Evolutionary conservation across 768 basidiomycete genomes (phyloP).

Genomic region (Pulveroboletus sp.): DNA sequence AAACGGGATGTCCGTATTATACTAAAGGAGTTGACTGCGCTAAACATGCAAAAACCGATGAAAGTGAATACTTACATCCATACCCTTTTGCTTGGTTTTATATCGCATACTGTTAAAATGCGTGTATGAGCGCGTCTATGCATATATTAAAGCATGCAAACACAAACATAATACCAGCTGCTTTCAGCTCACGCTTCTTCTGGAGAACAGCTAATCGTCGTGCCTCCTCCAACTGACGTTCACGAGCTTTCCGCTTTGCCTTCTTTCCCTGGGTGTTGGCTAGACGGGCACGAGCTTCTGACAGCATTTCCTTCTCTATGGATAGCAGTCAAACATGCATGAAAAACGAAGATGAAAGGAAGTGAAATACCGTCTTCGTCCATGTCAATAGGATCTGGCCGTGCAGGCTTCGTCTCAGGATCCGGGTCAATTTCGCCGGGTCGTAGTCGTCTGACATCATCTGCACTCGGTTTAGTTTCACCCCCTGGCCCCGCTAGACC

Average conservation of each 20-base stretch:
- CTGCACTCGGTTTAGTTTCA: constrained; percentile 84
- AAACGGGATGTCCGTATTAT: constrained; percentile 97
- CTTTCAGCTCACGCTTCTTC: constrained; percentile 96
- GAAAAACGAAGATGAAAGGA: not conserved
- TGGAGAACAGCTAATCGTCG: constrained; percentile 90
- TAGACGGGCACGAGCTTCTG: constrained; percentile 94
- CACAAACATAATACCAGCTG: constrained; percentile 91
- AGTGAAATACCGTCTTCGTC: constrained; percentile 83
- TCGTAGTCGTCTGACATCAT: constrained; percentile 81
- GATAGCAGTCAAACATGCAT: constrained; percentile 2
- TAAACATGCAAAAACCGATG: not conserved
- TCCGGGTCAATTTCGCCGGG: constrained; percentile 99
- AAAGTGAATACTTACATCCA: constrained; percentile 66
- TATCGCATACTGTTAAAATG: constrained; percentile 65
- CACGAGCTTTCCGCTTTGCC: constrained; percentile 96
- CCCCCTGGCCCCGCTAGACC: constrained; percentile 79
- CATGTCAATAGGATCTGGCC: constrained; percentile 99
- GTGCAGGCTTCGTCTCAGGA: constrained; percentile 96
- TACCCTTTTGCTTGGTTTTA: constrained; percentile 94
- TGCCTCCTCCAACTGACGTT: constrained; percentile 95
- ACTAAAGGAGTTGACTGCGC: constrained; percentile 42
- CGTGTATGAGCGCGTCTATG: constrained; percentile 1
- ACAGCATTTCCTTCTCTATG: constrained; percentile 98
- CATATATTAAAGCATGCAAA: not conserved
- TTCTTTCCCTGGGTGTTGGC: constrained; percentile 99